Evolutionary conservation across 1,284 basidiomycete species (phyloP).

Genomic region (Heliocybe sulcata): DNA sequence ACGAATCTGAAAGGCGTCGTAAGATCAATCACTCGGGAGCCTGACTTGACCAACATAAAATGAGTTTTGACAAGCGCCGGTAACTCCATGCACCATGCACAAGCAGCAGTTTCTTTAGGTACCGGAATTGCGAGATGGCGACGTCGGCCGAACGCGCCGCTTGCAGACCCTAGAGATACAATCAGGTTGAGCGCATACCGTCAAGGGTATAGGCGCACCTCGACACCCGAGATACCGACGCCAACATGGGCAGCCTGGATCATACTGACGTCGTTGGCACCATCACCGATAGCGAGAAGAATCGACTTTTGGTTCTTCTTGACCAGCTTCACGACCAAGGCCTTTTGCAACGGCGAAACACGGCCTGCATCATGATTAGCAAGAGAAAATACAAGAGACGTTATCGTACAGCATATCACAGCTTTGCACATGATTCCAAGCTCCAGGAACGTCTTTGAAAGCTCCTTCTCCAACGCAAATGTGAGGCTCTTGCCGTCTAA

Average conservation of each 20-base stretch:
- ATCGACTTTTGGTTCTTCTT: slow-evolving; percentile 94
- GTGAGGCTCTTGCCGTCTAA: slow-evolving; percentile 91
- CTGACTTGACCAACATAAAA: slow-evolving; percentile 65
- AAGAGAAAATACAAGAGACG: slow-evolving; percentile 5
- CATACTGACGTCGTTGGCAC: slow-evolving; percentile 97
- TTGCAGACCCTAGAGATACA: slow-evolving; percentile 75
- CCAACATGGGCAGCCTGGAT: slow-evolving; percentile 97
- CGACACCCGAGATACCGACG: slow-evolving; percentile 96
- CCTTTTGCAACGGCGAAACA: slow-evolving; percentile 97
- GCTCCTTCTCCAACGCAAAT: slow-evolving; percentile 90
- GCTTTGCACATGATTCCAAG: slow-evolving; percentile 98
- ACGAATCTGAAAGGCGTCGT: slow-evolving; percentile 57
- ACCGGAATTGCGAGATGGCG: slow-evolving; percentile 98
- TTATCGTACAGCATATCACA: slow-evolving; percentile 77
- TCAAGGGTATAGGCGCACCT: slow-evolving; percentile 40
- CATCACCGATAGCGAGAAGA: slow-evolving; percentile 93
- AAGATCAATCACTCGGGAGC: background rate
- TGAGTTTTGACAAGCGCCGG: slow-evolving; percentile 89
- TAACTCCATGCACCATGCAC: slow-evolving; percentile 99
- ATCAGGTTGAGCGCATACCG: background rate
- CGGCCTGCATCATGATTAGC: slow-evolving; percentile 51
- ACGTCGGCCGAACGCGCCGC: slow-evolving; percentile 96
- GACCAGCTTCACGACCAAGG: slow-evolving; percentile 95
- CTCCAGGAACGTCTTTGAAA: slow-evolving; percentile 87
- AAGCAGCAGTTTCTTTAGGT: slow-evolving; percentile 88